phyloP scores from a whole-genome alignment of 768 basidiomycete genomes.

The Piloderma croceum region DNA sequence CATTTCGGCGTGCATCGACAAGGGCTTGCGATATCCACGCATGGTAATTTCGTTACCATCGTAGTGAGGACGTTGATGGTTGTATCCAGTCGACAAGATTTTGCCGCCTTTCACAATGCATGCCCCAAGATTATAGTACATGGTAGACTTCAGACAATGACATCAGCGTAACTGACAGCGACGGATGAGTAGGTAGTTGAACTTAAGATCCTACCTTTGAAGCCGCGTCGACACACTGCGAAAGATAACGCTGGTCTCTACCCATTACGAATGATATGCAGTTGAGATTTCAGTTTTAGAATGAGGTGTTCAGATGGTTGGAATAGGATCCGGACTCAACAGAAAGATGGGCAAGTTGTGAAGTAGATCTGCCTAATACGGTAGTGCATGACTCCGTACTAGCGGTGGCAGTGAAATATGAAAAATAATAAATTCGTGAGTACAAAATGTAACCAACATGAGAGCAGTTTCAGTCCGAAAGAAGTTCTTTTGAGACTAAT shows the following conservation, averaged over 20 bases:
- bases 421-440: neutral
- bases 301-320: too few species aligned
- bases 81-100: conserved; percentile 45
- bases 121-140: conserved; percentile 44
- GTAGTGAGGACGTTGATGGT: conserved; percentile 51
- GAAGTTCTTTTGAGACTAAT: conserved; percentile 64
- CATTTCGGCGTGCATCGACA: conserved; percentile 56
- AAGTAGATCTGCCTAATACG: conserved; percentile 3
- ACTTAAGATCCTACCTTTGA: conserved; percentile 29
- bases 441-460: too few species aligned
- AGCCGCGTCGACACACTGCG: conserved; percentile 44
- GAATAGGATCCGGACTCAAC: too few species aligned
- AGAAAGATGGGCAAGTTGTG: neutral
- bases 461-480: conserved; percentile 28
- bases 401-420: too few species aligned
- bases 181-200: neutral
- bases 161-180: conserved; percentile 1
- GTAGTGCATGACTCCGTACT: too few species aligned
- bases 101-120: conserved; percentile 52
- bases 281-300: too few species aligned
- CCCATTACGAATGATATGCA: too few species aligned
- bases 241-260: conserved; percentile 49
- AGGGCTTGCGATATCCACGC: conserved; percentile 35
- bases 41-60: conserved; percentile 37
- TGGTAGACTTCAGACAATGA: conserved; percentile 26